Percentiles rank a stretch among this genome's conserved stretches.
These are phyloP conservation scores for Apophysomyces sp. DNA, from an alignment of 371 early-diverging fungal species.

Conservation along the genomic window DNA sequence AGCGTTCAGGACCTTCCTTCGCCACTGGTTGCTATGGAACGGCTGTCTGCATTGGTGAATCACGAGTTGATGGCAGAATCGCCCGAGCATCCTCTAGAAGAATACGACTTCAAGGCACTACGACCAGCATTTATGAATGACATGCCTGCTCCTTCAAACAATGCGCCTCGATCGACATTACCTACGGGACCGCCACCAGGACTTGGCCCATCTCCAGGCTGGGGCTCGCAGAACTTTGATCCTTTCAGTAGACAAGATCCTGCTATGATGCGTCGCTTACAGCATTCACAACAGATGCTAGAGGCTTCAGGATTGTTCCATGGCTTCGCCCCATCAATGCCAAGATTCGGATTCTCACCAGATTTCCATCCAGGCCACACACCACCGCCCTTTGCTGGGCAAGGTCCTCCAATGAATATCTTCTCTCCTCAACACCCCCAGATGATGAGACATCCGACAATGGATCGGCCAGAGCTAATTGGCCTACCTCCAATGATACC, in stretches of 20 bases:
- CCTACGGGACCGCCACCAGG: conserved; percentile 26
- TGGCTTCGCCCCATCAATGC: conserved; percentile 16
- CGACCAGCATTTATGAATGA: conserved; percentile 2
- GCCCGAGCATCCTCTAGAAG: conserved; percentile 12
- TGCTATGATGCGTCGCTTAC: conserved; percentile 40
- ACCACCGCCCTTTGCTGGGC: conserved; percentile 17
- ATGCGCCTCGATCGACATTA: conserved; percentile 9
- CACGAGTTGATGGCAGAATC: conserved; percentile 23
- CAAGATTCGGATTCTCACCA: conserved; percentile 10
- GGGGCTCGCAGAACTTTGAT: conserved; percentile 40
- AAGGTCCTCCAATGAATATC: conserved; percentile 22
- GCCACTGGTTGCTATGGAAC: conserved; percentile 36
- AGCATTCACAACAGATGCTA: conserved; percentile 53
- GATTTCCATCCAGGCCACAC: conserved; percentile 12
- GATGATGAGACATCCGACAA: conserved; percentile 25
- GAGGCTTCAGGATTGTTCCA: conserved; percentile 48
- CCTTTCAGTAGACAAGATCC: conserved; percentile 48
- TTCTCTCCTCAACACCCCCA: conserved; percentile 25
- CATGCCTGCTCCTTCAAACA: conserved; percentile 18
- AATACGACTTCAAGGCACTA: conserved; percentile 5
- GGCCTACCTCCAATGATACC: conserved; percentile 9
- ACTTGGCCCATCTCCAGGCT: conserved; percentile 24
- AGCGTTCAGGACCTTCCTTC: neutral
- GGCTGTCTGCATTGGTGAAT: conserved; percentile 24
- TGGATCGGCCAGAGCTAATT: conserved; percentile 7